Evolutionary conservation across 495 filamentous ascomycete species (phyloP).

Genomic region (Penicillium turbatum): DNA sequence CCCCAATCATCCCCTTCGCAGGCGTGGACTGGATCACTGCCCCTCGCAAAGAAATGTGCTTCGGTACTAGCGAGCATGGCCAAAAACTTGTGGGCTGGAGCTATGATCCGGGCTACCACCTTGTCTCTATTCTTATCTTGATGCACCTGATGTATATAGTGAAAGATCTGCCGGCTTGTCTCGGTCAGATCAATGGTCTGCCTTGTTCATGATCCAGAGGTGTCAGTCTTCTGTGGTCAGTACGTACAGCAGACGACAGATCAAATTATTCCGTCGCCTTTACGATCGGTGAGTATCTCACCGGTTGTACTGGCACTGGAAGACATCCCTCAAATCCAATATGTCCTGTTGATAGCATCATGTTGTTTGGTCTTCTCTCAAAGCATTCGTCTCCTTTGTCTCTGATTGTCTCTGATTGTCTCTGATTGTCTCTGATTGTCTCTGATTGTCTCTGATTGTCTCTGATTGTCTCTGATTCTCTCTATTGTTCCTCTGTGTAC

Average conservation of each 20-base stretch:
- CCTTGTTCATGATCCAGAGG: not conserved
- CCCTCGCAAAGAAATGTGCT: not conserved
- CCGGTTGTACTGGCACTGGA: not conserved
- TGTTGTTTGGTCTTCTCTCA: not conserved
- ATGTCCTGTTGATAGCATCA: not conserved
- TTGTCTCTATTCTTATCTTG: not conserved
- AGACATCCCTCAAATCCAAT: not conserved
- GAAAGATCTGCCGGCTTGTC: not conserved
- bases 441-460: no score
- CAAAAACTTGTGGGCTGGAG: not conserved
- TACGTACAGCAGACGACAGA: not conserved
- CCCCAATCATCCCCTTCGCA: not conserved
- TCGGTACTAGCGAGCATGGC: not conserved
- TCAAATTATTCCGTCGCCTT: not conserved
- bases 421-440: no score
- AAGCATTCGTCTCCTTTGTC: not conserved
- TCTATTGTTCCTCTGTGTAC: no score
- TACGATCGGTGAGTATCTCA: not conserved
- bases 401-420: no score
- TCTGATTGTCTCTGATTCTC: no score
- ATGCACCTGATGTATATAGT: no score
- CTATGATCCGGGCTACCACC: no score
- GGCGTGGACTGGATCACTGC: not conserved
- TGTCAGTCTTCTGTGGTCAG: not conserved
- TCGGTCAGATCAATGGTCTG: not conserved